Conservation (phyloP, 345 rosid species). For the Trapa incisa region DNA sequence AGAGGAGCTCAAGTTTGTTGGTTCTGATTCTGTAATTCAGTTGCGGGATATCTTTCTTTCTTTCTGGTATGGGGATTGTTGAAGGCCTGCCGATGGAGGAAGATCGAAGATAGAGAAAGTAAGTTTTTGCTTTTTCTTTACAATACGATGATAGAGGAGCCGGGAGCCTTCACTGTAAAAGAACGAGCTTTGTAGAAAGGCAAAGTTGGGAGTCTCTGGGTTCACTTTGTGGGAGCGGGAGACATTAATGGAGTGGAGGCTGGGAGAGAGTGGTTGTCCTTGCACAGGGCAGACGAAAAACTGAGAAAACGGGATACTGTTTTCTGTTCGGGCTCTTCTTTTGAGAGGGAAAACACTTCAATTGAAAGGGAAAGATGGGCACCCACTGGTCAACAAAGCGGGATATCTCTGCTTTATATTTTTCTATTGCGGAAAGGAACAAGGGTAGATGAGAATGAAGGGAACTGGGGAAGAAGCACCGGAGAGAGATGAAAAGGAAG, state of each 20-base stretch:
- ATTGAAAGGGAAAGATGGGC: neutral
- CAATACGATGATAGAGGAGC: neutral
- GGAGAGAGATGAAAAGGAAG: neutral
- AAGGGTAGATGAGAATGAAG: neutral
- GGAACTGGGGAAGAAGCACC: neutral
- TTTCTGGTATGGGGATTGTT: conserved; percentile 13
- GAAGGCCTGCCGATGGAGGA: conserved; percentile 8
- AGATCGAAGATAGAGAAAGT: neutral
- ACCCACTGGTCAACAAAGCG: neutral
- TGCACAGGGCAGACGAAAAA: conserved; percentile 4
- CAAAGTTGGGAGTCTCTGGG: conserved; percentile 6
- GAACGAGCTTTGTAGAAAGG: conserved; percentile 6
- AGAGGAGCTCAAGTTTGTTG: conserved; percentile 5
- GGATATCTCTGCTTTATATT: neutral
- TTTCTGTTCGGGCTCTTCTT: conserved; percentile 30
- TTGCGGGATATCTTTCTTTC: conserved; percentile 7
- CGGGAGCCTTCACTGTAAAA: neutral
- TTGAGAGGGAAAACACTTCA: conserved; percentile 14
- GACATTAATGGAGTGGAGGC: conserved; percentile 14
- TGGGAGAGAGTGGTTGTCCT: neutral
- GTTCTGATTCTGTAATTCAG: conserved; percentile 6
- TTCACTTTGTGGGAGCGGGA: conserved; percentile 23
- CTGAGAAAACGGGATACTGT: neutral
- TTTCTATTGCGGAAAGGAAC: neutral
- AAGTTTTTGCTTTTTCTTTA: neutral